Percentiles rank a stretch among this genome's conserved stretches.
phyloP scores from a whole-genome alignment of 768 basidiomycete genomes.

The Boletus reticuloceps region DNA sequence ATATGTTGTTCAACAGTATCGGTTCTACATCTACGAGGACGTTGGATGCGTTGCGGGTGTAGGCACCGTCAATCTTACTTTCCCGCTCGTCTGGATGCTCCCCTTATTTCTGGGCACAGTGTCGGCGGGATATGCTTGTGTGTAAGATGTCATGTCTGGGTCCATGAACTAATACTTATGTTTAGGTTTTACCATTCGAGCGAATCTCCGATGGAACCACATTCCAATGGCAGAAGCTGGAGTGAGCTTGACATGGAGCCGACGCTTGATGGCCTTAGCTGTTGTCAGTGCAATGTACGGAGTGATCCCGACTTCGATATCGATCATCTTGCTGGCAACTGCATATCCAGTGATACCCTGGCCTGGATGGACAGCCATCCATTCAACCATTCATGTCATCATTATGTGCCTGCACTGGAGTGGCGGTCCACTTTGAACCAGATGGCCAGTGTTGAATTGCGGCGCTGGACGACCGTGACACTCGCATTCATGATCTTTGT shows the following conservation, averaged over 20 bases:
- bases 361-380: slow-evolving; percentile 21
- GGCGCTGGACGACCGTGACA: slow-evolving; percentile 17
- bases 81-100: slow-evolving; percentile 43
- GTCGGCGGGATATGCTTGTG: slow-evolving; percentile 40
- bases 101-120: slow-evolving; percentile 46
- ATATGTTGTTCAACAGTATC: slow-evolving; percentile 49
- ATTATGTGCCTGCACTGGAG: slow-evolving; percentile 3
- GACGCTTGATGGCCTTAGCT: slow-evolving; percentile 14
- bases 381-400: slow-evolving; percentile 11
- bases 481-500: slow-evolving; percentile 13
- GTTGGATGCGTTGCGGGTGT: slow-evolving; percentile 42
- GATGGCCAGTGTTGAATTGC: slow-evolving; percentile 4
- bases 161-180: not conserved
- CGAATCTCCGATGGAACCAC: not conserved
- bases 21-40: slow-evolving; percentile 49
- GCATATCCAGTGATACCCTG: slow-evolving; percentile 11
- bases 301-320: slow-evolving; percentile 12
- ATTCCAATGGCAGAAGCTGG: not conserved
- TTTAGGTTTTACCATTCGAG: slow-evolving; percentile 11
- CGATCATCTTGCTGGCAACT: slow-evolving; percentile 4
- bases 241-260: slow-evolving; percentile 2
- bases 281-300: slow-evolving; percentile 5
- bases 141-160: not conserved
- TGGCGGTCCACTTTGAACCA: slow-evolving; percentile 4
- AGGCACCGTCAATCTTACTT: slow-evolving; percentile 33